Conservation (phyloP, 345 rosid genomes). For the Gossypium herbaceum region DNA sequence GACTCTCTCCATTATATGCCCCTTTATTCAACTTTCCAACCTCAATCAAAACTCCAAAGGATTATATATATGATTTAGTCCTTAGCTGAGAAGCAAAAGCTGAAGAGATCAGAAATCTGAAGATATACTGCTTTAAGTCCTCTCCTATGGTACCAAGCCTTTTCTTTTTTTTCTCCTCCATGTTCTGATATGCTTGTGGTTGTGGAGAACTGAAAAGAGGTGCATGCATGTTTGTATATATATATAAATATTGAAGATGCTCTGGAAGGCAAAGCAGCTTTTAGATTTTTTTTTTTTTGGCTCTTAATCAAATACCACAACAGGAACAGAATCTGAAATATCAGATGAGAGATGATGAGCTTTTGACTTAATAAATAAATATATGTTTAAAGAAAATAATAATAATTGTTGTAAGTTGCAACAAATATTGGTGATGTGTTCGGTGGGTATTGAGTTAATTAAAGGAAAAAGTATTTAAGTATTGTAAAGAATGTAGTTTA, state of each 20-base stretch:
- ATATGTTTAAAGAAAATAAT: neutral
- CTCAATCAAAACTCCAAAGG: conserved; percentile 17
- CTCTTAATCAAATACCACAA: conserved; percentile 56
- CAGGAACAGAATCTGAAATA: conserved; percentile 57
- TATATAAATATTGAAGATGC: conserved; percentile 38
- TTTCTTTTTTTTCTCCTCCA: neutral
- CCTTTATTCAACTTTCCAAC: conserved; percentile 15
- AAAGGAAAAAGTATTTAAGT: neutral
- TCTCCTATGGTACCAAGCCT: conserved; percentile 14
- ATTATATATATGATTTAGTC: neutral
- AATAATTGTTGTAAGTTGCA: neutral
- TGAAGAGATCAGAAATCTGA: conserved; percentile 10
- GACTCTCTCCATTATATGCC: conserved; percentile 5
- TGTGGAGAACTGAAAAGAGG: conserved; percentile 22
- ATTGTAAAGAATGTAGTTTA: conserved; percentile 18
- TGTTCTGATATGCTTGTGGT: neutral
- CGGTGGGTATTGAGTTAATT: conserved; percentile 18
- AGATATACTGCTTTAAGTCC: conserved; percentile 24
- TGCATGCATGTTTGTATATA: conserved; percentile 16
- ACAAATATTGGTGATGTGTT: conserved; percentile 26
- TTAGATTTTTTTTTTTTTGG: conserved; percentile 42
- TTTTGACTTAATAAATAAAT: conserved; percentile 27
- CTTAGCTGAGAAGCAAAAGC: conserved; percentile 10
- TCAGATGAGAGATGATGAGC: conserved; percentile 47
- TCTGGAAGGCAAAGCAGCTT: conserved; percentile 41